These are phyloP conservation scores for Piromyces sp. DNA, from an alignment of 192 early-diverging fungal species.

Conservation along the genomic window DNA sequence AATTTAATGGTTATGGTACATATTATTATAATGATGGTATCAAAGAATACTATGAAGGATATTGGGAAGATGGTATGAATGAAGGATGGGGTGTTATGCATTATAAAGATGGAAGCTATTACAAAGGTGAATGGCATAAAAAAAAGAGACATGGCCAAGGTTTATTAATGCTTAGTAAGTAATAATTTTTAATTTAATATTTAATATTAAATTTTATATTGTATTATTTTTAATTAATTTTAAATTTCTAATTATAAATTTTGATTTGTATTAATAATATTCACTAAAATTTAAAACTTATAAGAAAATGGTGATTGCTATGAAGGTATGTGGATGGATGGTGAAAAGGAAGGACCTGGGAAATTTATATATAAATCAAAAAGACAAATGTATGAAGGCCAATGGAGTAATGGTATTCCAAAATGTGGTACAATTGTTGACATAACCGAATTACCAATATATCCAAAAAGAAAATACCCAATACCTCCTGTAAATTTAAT, in stretches of 20 bases:
- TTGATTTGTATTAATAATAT: no score
- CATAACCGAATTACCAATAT: constrained; percentile 3
- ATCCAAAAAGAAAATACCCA: neutral
- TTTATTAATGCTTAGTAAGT: constrained; percentile 21
- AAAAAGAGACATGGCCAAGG: constrained; percentile 40
- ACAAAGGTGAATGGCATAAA: constrained; percentile 42
- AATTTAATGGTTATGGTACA: constrained; percentile 27
- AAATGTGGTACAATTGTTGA: constrained; percentile 35
- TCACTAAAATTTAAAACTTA: no score
- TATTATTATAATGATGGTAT: constrained; percentile 33
- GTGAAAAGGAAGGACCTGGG: constrained; percentile 42
- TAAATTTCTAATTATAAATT: no score
- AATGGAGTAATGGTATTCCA: constrained; percentile 32
- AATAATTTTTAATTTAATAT: neutral
- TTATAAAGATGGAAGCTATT: constrained; percentile 23
- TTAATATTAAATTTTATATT: no score
- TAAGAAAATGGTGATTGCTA: constrained; percentile 39
- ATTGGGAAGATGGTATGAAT: constrained; percentile 27
- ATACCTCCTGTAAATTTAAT: neutral
- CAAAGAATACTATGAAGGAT: constrained; percentile 24
- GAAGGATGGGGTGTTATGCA: constrained; percentile 38
- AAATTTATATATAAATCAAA: constrained; percentile 31
- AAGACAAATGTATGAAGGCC: constrained; percentile 35
- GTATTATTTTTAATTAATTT: no score
- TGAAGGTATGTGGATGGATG: constrained; percentile 40